These are phyloP conservation scores for Cadophora gregata DNA, from an alignment of 2,329 filamentous ascomycete species.

Conservation along the genomic window DNA sequence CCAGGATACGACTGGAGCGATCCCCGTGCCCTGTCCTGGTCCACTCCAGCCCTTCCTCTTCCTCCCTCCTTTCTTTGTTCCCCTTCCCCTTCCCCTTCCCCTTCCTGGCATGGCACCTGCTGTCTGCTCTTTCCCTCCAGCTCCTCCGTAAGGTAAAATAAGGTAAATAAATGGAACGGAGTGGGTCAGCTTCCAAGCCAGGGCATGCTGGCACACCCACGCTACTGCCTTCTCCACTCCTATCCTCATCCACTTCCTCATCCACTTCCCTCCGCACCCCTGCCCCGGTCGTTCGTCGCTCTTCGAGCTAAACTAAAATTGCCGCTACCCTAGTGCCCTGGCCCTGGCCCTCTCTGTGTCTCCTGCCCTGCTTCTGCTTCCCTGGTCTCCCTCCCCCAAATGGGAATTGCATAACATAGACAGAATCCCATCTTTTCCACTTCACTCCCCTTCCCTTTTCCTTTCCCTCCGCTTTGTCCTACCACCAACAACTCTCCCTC, in stretches of 20 bases:
- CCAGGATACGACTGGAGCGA: not conserved
- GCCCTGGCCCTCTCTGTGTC: not conserved
- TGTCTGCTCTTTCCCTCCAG: too few species aligned
- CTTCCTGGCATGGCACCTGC: too few species aligned
- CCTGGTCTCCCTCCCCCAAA: not conserved
- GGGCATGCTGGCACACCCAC: too few species aligned
- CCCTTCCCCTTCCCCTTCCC: not conserved
- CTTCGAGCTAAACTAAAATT: slow-evolving; percentile 5
- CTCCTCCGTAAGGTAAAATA: too few species aligned
- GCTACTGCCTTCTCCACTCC: too few species aligned
- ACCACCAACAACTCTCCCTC: not conserved
- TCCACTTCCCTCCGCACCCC: not conserved
- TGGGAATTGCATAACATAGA: slow-evolving; percentile 15
- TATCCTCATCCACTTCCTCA: too few species aligned
- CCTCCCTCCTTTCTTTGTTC: not conserved
- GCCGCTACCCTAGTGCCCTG: slow-evolving; percentile 1
- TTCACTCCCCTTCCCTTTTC: not conserved
- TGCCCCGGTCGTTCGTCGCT: not conserved
- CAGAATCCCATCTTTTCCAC: slow-evolving; percentile 14
- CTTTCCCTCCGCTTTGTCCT: not conserved
- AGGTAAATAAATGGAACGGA: too few species aligned
- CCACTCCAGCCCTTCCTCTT: not conserved
- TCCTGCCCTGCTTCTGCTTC: too few species aligned
- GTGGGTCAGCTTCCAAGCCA: too few species aligned
- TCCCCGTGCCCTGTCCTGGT: not conserved